phyloP scores from a whole-genome alignment of 306 rosid species.

The Inga leiocalycina region DNA sequence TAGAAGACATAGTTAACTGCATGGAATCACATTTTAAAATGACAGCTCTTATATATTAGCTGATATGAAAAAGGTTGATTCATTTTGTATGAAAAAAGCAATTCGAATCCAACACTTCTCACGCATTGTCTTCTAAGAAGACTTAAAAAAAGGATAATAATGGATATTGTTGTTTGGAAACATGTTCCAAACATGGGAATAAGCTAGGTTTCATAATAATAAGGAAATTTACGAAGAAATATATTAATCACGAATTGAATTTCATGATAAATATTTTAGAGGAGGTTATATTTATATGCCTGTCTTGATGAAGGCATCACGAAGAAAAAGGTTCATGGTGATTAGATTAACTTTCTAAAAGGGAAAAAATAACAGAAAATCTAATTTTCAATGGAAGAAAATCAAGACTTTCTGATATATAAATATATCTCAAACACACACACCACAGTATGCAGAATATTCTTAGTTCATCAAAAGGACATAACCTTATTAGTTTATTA shows the following conservation, averaged over 20 bases:
- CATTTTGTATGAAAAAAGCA: not conserved
- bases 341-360: constrained; percentile 41
- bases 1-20: not conserved
- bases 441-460: constrained; percentile 23
- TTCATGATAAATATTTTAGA: no score
- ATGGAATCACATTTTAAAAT: not conserved
- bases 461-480: constrained; percentile 17
- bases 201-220: not conserved
- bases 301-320: not conserved
- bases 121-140: not conserved
- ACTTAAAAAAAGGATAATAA: not conserved
- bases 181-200: not conserved
- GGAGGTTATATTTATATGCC: no score
- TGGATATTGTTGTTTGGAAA: not conserved
- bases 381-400: constrained; percentile 32
- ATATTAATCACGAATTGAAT: no score
- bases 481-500: constrained; percentile 15
- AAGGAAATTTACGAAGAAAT: not conserved
- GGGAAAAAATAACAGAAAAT: constrained; percentile 32
- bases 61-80: not conserved
- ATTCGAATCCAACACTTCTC: not conserved
- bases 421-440: not conserved
- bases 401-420: constrained; percentile 28
- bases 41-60: not conserved
- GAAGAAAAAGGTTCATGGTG: constrained; percentile 32